Evolutionary conservation across 192 early-diverging fungal genomes (phyloP), one percentile per base, ranked within the genome.

Genomic region (Martensiomyces pterosporus): DNA sequence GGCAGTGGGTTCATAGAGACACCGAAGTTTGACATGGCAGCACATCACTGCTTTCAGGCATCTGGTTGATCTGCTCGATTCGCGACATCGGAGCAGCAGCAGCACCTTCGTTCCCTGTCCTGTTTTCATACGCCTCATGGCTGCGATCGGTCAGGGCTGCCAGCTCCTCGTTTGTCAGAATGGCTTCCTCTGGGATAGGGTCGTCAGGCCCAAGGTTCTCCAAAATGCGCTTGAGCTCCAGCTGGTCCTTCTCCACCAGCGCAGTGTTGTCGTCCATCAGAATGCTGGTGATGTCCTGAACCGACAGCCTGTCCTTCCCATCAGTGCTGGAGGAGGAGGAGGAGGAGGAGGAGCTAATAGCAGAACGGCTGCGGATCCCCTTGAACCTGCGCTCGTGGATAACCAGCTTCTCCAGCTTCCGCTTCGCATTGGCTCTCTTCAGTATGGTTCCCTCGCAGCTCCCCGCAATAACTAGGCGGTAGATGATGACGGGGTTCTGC

Each of bases 331-430:
- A n/a, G n/a, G n/a, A n/a, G n/a, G n/a, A n/a, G n/a, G n/a, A n/a
- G n/a, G n/a, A n/a, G n/a, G 0, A 24, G 9, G 54, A 18, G 18
- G 23, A 21, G 10, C 39, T 49, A 1, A 25, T 21, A 9, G 39
- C 14, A 0, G 33, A 25, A 19, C 17, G 16, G 15, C 60, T 51
- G 0, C 55, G 58, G 2, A 79, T 65, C 3, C 80, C 67, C 65
- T 90, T 89, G 76, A 88, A 89, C 33, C 80, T 78, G 47, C 86
- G 75, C 50, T 91, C 92, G 47, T 93, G 91, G 45, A 97, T 95
- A n/a, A 98, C 95, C 4, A 97, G 65, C 55, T 94, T 91, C 48
- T 95, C 95, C 3, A 98, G 65, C 59, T 84, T 85, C 39, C 93
- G 77, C 52, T 98, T 98, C 36, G 79, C 82, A 26, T 80, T 78